These are phyloP conservation scores for Sporothrix pallida DNA, from an alignment of 2,329 filamentous ascomycete genomes.

Conservation along the genomic window DNA sequence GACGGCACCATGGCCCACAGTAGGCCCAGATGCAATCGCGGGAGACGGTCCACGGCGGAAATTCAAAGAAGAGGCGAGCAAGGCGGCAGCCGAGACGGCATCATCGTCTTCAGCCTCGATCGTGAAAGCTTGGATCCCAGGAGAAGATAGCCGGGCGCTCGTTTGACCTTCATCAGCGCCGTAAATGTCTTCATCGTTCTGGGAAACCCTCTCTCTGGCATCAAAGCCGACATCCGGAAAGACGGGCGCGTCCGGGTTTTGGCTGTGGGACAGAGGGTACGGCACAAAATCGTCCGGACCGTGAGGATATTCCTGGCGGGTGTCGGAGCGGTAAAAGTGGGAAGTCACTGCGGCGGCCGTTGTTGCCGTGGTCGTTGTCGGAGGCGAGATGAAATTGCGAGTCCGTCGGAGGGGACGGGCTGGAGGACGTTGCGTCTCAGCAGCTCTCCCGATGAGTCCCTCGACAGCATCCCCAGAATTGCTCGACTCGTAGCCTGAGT, in stretches of 20 bases:
- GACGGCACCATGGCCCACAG: background rate
- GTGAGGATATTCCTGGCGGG: no score
- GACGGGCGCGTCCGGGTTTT: background rate
- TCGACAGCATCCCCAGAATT: background rate
- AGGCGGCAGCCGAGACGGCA: background rate
- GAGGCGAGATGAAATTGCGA: background rate
- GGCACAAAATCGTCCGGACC: background rate
- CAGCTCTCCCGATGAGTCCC: no score
- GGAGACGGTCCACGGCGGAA: no score
- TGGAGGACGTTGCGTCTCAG: no score
- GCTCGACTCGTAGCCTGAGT: constrained; percentile 10
- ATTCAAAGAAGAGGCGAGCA: background rate
- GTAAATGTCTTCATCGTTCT: background rate
- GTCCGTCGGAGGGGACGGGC: no score
- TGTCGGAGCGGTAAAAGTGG: background rate
- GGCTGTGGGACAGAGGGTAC: background rate
- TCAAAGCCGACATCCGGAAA: background rate
- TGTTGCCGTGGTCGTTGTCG: background rate
- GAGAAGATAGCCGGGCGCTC: background rate
- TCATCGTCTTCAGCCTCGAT: background rate
- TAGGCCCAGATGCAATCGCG: no score
- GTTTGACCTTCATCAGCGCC: background rate
- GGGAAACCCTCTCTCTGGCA: background rate
- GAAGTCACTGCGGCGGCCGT: background rate
- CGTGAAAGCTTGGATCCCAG: background rate